Evolutionary conservation across 2,329 filamentous ascomycete genomes (phyloP), one percentile per base, ranked within the genome.

Genomic region (Fusarium sp.): DNA sequence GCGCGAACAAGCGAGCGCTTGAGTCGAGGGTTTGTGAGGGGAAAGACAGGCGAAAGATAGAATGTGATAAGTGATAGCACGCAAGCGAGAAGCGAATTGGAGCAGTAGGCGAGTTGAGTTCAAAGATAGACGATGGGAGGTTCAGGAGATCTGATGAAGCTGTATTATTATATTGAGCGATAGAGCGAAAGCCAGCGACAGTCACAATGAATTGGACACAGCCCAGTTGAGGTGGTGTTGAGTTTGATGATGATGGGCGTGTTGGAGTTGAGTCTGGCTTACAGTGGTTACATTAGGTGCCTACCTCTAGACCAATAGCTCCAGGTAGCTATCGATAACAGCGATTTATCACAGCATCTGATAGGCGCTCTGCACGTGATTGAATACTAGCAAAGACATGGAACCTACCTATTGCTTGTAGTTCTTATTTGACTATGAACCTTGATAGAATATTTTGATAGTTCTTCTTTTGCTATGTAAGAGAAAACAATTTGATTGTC

Each of bases 321-420:
- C 30, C 30, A 51, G 54, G 30, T 55, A 44, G 52, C 25, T 61
- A 44, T 53, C 50, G 50, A 53, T 53, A 53, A 53, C n/a, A 24
- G 5, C 25, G 18, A 38, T n/a, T 43, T 14, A 16, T 14, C 20
- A 65, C 8, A 50, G 50, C 29, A 47, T 53, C 54, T 63, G 74
- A 75, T 76, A 76, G 67, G 71, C 65, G 57, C 49, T 32, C 25
- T 64, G 70, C 73, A 76, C 74, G 74, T 76, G 74, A 76, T 73
- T 66, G 49, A 18, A 29, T 25, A 34, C 46, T 16, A 38, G 30
- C 11, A 25, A 50, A 38, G 22, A 52, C n/a, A 49, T 34, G 7
- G 20, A 46, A 25, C 25, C 25, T 29, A n/a, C 4, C 12, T 29
- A 25, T 8, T 12, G n/a, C 6, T 15, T 22, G 12, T 16, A 32